Conservation (phyloP, 1,284 basidiomycete genomes). For the Neonothopanus nambi region DNA sequence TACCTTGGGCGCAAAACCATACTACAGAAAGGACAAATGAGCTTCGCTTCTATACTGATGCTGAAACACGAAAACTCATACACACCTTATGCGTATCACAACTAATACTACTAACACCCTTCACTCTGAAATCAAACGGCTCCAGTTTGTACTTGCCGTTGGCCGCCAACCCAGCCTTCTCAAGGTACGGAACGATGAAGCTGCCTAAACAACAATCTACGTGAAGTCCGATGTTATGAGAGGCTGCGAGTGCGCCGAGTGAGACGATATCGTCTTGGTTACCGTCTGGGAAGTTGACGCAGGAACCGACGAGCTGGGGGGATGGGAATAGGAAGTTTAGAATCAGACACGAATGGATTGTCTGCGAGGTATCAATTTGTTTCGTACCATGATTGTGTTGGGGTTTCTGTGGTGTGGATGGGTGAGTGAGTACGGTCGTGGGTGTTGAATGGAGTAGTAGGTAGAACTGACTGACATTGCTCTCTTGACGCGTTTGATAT, state of each 20-base stretch:
- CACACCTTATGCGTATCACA: conserved; percentile 91
- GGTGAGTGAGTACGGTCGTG: too few relatives aligned
- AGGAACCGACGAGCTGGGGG: conserved; percentile 81
- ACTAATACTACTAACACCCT: conserved; percentile 87
- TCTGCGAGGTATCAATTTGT: background rate
- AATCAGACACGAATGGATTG: background rate
- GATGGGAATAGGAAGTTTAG: conserved; percentile 10
- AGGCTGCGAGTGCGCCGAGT: conserved; percentile 76
- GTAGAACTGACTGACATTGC: conserved; percentile 73
- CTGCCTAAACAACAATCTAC: conserved; percentile 93
- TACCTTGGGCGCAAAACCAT: conserved; percentile 83
- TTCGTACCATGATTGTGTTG: conserved; percentile 81
- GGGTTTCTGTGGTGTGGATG: conserved; percentile 52
- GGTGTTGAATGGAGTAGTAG: too few relatives aligned
- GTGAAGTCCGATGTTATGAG: conserved; percentile 83
- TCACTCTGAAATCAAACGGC: conserved; percentile 87
- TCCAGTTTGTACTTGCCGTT: conserved; percentile 51
- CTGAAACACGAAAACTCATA: conserved; percentile 5
- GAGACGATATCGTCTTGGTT: conserved; percentile 87
- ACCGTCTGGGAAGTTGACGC: conserved; percentile 92
- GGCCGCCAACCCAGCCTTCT: conserved; percentile 52
- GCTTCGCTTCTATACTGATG: background rate
- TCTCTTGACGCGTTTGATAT: conserved; percentile 75
- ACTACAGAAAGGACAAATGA: conserved; percentile 44
- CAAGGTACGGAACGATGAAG: conserved; percentile 90